These are phyloP conservation scores for Pleurotus eryngii DNA, from an alignment of 768 basidiomycete species.

Conservation along the genomic window DNA sequence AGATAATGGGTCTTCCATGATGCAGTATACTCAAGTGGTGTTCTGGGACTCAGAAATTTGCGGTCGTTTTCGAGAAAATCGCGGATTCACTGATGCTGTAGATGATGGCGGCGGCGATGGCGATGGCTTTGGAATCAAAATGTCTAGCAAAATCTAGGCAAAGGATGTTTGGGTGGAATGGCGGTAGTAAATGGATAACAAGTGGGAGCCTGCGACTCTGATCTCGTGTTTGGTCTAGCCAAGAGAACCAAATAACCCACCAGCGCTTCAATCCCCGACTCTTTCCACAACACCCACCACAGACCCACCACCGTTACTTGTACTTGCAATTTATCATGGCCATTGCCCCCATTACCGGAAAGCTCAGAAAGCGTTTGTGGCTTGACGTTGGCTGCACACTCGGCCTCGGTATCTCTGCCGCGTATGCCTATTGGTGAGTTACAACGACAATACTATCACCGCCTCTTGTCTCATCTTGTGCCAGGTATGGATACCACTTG, in stretches of 20 bases:
- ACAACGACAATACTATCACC: slow-evolving; percentile 8
- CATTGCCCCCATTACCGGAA: slow-evolving; percentile 90
- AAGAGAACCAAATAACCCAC: neutral
- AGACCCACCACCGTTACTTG: slow-evolving; percentile 21
- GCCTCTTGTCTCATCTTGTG: slow-evolving; percentile 21
- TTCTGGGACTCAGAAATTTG: slow-evolving; percentile 16
- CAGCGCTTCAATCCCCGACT: neutral
- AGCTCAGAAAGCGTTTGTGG: slow-evolving; percentile 90
- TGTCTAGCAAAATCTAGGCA: slow-evolving; percentile 8
- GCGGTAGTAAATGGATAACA: slow-evolving; percentile 18
- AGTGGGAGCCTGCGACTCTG: slow-evolving; percentile 12
- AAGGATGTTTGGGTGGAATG: slow-evolving; percentile 7
- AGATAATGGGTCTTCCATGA: slow-evolving; percentile 83
- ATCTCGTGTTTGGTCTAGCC: slow-evolving; percentile 16
- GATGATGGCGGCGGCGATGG: slow-evolving; percentile 7
- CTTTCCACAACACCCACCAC: slow-evolving; percentile 17
- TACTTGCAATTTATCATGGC: slow-evolving; percentile 48
- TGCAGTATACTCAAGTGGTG: slow-evolving; percentile 19
- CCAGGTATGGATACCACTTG: slow-evolving; percentile 82
- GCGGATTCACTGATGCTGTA: slow-evolving; percentile 15
- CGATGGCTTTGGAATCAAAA: neutral
- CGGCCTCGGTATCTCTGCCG: slow-evolving; percentile 72
- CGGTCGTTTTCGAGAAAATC: slow-evolving; percentile 14
- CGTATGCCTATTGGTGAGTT: slow-evolving; percentile 82
- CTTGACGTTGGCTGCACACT: slow-evolving; percentile 74